Evolutionary conservation across 2,329 filamentous ascomycete genomes (phyloP), one percentile per base, ranked within the genome.

Genomic region (Trichoderma koningiopsis): DNA sequence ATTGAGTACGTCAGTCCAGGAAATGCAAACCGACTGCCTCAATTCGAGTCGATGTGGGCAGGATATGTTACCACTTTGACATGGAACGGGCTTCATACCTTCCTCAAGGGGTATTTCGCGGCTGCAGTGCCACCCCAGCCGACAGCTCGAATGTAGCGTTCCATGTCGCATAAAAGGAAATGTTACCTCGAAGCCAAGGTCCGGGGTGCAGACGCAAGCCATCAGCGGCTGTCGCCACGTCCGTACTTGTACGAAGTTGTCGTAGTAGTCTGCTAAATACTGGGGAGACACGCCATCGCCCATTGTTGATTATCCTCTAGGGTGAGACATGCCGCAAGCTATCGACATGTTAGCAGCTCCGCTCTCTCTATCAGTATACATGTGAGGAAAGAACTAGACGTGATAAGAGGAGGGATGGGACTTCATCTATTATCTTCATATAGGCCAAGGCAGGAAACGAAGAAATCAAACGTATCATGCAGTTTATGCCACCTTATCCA

Each of bases 111-210:
- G 70, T 52, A 60, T 61, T 64, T 60, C 13, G 52, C 22, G 27
- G 33, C 68, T 71, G 72, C 72, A 71, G 66, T 71, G 57, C 55
- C 31, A 71, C 69, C 53, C 69, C 68, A 58, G 43, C 35, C 33
- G 47, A 53, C 31, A 58, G 57, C 35, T 70, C 70, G 31, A 43
- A 64, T 65, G 67, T 69, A 57, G 60, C 66, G 66, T 64, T 65
- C 70, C 66, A 57, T 68, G 53, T 61, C 63, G 27, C 59, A 56
- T 40, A 49, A 49, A 59, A 22, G 40, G 37, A 55, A 29, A 66
- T 71, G 59, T 57, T 69, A 69, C 67, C 52, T 66, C 62, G 27
- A 68, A 61, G 58, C 33, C 64, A 63, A 63, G 63, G 60, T 60
- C 60, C 52, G 67, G 67, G 67, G 67, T 69, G 37, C 52, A 65